A percentile compares a stretch with the other conserved stretches of the same genome.
phyloP scores from a whole-genome alignment of 2,329 filamentous ascomycete genomes.

The Aspergillus candidus region DNA sequence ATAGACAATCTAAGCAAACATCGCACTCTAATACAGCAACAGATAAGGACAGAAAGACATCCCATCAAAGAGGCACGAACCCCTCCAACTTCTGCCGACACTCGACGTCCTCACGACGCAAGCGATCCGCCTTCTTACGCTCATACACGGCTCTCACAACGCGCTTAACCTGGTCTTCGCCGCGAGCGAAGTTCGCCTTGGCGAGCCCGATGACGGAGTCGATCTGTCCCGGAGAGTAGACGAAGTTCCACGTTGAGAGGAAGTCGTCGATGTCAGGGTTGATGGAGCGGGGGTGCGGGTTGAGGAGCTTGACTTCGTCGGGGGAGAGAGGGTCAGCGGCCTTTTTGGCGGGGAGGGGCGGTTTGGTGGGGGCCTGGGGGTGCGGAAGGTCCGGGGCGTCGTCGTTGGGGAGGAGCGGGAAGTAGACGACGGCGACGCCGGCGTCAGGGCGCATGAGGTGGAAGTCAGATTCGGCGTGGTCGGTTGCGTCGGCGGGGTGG shows the following conservation, averaged over 20 bases:
- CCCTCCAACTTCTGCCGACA: conserved; percentile 23
- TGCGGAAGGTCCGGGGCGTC: conserved; percentile 27
- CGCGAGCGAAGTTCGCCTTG: conserved; percentile 78
- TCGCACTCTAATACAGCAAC: neutral
- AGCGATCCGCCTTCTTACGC: conserved; percentile 63
- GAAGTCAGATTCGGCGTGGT: conserved; percentile 59
- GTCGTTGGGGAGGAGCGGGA: conserved; percentile 79
- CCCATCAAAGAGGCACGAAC: conserved; percentile 25
- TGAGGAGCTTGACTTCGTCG: conserved; percentile 17
- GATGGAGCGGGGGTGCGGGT: conserved; percentile 58
- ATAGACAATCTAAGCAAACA: no score
- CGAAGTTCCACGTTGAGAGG: conserved; percentile 95
- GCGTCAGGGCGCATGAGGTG: conserved; percentile 69
- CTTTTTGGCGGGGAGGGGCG: conserved; percentile 17
- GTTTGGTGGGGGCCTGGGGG: conserved; percentile 17
- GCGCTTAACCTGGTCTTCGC: conserved; percentile 67
- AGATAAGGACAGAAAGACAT: neutral
- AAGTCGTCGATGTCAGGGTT: conserved; percentile 79
- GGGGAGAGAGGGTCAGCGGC: conserved; percentile 10
- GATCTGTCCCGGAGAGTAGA: conserved; percentile 86
- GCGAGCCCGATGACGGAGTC: conserved; percentile 78
- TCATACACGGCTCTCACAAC: conserved; percentile 88
- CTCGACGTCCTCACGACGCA: conserved; percentile 25
- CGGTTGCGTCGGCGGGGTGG: conserved; percentile 39
- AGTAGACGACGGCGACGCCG: conserved; percentile 83